Percentiles rank a stretch among this genome's conserved stretches.
Conservation (phyloP, 306 rosid genomes). For the Cyclanthera cordifolia region DNA sequence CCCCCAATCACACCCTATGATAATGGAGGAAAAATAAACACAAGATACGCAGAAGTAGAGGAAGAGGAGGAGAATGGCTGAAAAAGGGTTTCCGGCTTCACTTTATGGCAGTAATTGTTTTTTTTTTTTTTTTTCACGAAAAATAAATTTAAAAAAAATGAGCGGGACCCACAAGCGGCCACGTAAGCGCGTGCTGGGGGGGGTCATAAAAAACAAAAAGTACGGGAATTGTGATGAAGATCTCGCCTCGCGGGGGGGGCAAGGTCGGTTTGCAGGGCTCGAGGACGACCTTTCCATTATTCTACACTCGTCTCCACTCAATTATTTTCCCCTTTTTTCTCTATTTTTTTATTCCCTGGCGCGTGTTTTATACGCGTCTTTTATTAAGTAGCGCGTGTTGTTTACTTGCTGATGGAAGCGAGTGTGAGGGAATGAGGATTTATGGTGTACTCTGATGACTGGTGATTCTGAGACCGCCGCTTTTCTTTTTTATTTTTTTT, state of each 20-base stretch:
- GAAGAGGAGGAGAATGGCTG: no score
- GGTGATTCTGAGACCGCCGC: conserved; percentile 12
- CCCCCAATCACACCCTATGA: no score
- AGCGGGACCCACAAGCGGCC: no score
- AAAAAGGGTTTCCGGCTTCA: no score
- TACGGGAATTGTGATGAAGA: conserved; percentile 9
- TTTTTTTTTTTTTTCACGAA: no score
- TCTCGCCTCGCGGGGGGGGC: conserved; percentile 6
- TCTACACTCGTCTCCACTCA: background rate
- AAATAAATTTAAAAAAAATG: no score
- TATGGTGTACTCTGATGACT: background rate
- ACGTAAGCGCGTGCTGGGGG: no score
- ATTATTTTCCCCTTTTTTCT: background rate
- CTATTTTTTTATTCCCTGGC: no score
- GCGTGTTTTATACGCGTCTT: no score
- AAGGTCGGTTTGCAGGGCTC: conserved; percentile 12
- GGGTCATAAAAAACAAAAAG: background rate
- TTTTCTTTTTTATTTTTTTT: background rate
- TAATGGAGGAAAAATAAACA: no score
- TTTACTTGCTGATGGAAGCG: fast-evolving
- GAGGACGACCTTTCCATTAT: background rate
- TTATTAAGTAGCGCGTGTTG: background rate
- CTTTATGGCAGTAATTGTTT: no score
- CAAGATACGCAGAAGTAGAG: no score
- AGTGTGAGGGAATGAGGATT: background rate